Conservation (phyloP, 345 rosid species). For the Hibiscus tridactylites region DNA sequence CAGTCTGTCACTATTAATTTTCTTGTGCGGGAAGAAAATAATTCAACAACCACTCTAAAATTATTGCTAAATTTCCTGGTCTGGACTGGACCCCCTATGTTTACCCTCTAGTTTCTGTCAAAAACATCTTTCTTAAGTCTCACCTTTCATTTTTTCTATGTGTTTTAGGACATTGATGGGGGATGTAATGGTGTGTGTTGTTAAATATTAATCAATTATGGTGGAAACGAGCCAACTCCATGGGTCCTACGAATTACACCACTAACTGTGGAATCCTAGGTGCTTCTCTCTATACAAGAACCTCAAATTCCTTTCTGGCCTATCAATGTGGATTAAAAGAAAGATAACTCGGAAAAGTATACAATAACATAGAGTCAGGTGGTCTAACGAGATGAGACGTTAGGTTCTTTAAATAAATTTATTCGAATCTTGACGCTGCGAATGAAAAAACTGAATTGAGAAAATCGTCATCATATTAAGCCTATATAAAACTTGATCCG, state of each 20-base stretch:
- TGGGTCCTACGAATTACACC: conserved; percentile 27
- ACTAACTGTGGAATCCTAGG: conserved; percentile 43
- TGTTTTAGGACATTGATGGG: not conserved
- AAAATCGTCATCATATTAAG: no score
- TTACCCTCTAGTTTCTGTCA: no score
- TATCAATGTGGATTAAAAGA: not conserved
- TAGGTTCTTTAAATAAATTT: no score
- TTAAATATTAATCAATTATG: not conserved
- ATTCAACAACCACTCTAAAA: not conserved
- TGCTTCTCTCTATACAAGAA: conserved; percentile 11
- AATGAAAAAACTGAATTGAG: no score
- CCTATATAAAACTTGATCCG: no score
- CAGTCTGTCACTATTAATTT: not conserved
- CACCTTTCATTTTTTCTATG: no score
- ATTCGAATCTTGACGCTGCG: no score
- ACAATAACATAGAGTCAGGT: no score
- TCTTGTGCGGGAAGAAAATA: not conserved
- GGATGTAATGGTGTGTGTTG: not conserved
- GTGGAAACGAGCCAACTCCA: conserved; percentile 16
- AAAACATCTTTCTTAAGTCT: no score
- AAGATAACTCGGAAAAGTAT: no score
- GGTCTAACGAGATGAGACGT: no score
- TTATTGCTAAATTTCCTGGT: not conserved
- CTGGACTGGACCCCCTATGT: not conserved
- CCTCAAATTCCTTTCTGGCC: conserved; percentile 18